phyloP scores from a whole-genome alignment of 2,329 filamentous ascomycete species.

The Monilinia aucupariae region DNA sequence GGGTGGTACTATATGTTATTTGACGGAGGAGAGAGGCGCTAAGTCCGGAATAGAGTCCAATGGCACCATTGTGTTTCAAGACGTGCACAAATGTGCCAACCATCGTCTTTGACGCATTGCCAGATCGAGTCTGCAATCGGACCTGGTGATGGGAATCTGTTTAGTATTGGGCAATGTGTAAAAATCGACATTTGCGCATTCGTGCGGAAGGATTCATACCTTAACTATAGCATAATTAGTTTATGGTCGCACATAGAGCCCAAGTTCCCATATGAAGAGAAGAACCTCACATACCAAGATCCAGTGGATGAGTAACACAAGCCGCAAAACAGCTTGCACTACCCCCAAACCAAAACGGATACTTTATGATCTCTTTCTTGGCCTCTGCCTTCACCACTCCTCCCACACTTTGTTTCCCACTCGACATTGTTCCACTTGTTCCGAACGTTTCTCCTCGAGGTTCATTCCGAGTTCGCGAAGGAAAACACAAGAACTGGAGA shows the following conservation, averaged over 20 bases:
- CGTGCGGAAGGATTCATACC: conserved; percentile 21
- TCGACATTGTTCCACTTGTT: conserved; percentile 18
- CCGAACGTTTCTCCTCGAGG: conserved; percentile 28
- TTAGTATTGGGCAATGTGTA: conserved; percentile 6
- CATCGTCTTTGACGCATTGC: conserved; percentile 75
- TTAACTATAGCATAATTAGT: conserved; percentile 25
- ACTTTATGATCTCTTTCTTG: conserved; percentile 39
- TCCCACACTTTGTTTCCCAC: conserved; percentile 18
- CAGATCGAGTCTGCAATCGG: conserved; percentile 76
- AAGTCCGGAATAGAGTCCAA: conserved; percentile 83
- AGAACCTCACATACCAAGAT: conserved; percentile 63
- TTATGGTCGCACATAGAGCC: conserved; percentile 2
- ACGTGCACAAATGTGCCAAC: conserved; percentile 80
- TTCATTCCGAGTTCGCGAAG: conserved; percentile 11
- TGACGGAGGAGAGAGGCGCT: conserved; percentile 91
- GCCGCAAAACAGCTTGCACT: conserved; percentile 90
- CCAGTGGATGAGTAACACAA: conserved; percentile 85
- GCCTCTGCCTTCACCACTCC: conserved; percentile 17
- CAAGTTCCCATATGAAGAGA: not conserved
- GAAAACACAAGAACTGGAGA: not conserved
- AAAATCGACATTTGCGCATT: conserved; percentile 1
- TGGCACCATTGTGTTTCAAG: conserved; percentile 65
- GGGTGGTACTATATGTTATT: conserved; percentile 91
- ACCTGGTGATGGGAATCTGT: conserved; percentile 49
- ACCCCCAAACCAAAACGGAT: conserved; percentile 95